phyloP scores from a whole-genome alignment of 1,284 basidiomycete species.

The Xerocomus minutiporus region DNA sequence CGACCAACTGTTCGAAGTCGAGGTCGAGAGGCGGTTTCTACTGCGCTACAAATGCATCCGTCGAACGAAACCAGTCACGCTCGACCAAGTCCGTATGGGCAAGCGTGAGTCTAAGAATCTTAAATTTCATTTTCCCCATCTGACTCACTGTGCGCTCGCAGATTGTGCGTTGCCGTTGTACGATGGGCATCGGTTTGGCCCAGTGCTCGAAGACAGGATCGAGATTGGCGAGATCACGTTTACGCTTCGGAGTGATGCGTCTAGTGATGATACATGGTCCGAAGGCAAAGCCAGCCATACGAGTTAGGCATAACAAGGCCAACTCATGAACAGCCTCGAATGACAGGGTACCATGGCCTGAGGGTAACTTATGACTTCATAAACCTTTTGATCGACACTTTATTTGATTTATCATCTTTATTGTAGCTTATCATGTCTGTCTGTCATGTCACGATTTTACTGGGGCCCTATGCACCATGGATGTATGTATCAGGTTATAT shows the following conservation, averaged over 20 bases:
- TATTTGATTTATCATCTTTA: neutral
- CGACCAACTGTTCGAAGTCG: conserved; percentile 17
- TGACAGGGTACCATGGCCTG: neutral
- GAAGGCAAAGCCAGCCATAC: neutral
- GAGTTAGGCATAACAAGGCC: neutral
- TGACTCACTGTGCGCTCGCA: neutral
- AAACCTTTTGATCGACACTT: neutral
- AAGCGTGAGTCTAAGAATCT: conserved; percentile 11
- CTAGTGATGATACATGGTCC: conserved; percentile 1
- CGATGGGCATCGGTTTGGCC: conserved; percentile 10
- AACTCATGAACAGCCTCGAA: neutral
- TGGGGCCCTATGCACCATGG: neutral
- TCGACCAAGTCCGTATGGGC: conserved; percentile 21
- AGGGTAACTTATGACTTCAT: neutral
- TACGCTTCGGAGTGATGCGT: conserved; percentile 1
- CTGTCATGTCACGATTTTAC: neutral
- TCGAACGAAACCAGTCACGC: conserved; percentile 16
- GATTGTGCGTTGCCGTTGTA: conserved; percentile 23
- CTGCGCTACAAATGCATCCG: conserved; percentile 24
- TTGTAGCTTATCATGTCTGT: neutral
- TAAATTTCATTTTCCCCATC: neutral
- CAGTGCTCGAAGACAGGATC: conserved; percentile 13
- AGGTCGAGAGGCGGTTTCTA: conserved; percentile 19
- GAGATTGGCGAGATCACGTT: conserved; percentile 25
- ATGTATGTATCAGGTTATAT: neutral